A percentile compares a stretch with the other conserved stretches of the same genome.
phyloP scores from a whole-genome alignment of 345 rosid species.

The Lepidium africanum region DNA sequence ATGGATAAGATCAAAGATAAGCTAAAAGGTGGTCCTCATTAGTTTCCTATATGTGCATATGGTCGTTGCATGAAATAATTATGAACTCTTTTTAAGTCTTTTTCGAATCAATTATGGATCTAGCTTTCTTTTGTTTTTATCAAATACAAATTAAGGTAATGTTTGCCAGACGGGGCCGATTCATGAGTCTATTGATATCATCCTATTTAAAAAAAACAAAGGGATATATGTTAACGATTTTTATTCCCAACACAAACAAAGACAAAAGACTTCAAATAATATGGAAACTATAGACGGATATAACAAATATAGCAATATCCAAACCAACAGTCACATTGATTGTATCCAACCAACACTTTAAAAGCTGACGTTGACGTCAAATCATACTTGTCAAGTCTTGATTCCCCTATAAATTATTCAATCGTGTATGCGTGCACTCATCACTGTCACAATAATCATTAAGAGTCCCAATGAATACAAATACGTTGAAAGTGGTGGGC shows the following conservation, averaged over 20 bases:
- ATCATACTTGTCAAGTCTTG: neutral
- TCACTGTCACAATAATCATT: neutral
- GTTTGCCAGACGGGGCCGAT: neutral
- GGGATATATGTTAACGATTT: neutral
- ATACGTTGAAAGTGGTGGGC: conserved; percentile 29
- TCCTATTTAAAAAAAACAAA: neutral
- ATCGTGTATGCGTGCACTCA: neutral
- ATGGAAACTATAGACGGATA: neutral
- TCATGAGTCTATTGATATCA: neutral
- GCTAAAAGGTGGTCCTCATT: conserved; percentile 36
- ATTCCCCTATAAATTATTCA: conserved; percentile 3
- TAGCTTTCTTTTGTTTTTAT: neutral
- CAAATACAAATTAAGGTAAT: neutral
- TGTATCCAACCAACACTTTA: neutral
- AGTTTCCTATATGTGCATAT: neutral
- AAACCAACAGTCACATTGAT: neutral
- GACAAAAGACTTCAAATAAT: neutral
- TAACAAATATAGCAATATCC: neutral
- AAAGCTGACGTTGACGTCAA: neutral
- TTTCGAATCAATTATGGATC: conserved; percentile 1
- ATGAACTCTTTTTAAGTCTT: neutral
- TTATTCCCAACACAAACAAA: neutral
- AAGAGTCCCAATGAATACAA: neutral
- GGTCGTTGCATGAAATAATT: neutral
- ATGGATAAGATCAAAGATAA: conserved; percentile 64